Evolutionary conservation across 768 basidiomycete species (phyloP), one percentile per base, ranked within the genome.

Genomic region (Nevesoporus exiguus): DNA sequence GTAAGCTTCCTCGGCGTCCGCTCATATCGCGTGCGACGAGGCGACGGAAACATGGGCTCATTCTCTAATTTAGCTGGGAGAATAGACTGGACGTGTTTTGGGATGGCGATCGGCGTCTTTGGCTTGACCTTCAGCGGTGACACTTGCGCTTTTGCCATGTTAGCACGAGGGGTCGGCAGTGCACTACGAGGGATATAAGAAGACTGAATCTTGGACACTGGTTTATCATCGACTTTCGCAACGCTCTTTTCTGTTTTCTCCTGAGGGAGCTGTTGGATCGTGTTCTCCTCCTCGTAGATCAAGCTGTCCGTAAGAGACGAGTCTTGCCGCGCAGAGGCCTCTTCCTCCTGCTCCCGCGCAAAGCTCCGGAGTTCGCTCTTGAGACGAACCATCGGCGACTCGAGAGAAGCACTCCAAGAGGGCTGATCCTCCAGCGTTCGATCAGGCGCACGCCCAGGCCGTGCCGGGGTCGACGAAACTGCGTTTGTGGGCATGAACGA

Each of bases 401-500:
- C 88, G 55, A 92, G 65, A 4, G 87, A 85, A 7, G 78, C 75
- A n/a, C 79, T 78, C 88, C 88, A 93, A 14, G 86, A 85, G 2
- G 83, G 77, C 11, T 77, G 78, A 29, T 80, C 77, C 14, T 76
- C 76, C 6, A 67, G 58, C 21, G 77, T 78, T 43, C 62, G 76
- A 56, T 77, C 67, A 37, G 74, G 61, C 6, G 59, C 49, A 52
- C 58, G 52, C 41, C 54, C 57, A 41, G 67, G 63, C 49, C 71
- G 70, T 9, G 88, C 85, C 17, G 91, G 92, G 1, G 91, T 93
- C 3, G 90, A 93, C 1, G 89, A 88, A 51, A 86, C 76, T 0
- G 87, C 87, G 8, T 78, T 88, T 4, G 77, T 77, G 14, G 88
- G 88, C 67, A 85, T 76, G 68, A 93, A 95, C 4, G 89, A 91